Conservation (phyloP, 2,329 filamentous ascomycete genomes). For the Geoglossum cookeanum region DNA sequence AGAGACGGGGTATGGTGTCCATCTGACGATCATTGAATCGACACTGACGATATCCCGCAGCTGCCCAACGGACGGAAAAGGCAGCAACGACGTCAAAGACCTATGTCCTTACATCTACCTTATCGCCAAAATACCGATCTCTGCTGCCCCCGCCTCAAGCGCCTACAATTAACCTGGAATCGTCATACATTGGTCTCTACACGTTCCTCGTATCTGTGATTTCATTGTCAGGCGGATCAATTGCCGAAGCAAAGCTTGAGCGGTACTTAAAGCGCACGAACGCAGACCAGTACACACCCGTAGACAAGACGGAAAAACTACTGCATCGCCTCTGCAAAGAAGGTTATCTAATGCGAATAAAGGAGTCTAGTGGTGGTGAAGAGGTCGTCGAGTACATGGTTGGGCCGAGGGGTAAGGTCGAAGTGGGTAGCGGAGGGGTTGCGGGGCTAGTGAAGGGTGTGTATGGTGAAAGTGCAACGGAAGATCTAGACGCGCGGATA, state of each 20-base stretch:
- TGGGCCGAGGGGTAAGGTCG: constrained; percentile 25
- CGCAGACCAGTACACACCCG: constrained; percentile 51
- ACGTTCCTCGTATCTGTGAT: constrained; percentile 65
- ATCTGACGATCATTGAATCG: background rate
- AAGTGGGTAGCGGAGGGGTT: constrained; percentile 4
- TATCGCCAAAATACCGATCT: constrained; percentile 48
- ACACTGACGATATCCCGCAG: constrained; percentile 14
- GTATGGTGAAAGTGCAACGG: constrained; percentile 1
- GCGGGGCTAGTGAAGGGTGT: constrained; percentile 5
- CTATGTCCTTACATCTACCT: constrained; percentile 58
- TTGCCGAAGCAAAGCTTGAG: constrained; percentile 62
- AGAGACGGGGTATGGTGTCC: constrained; percentile 47
- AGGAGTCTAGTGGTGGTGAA: constrained; percentile 52
- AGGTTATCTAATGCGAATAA: constrained; percentile 59
- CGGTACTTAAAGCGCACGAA: constrained; percentile 59
- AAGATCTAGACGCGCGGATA: constrained; percentile 4
- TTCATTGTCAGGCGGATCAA: constrained; percentile 45
- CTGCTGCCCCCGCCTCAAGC: constrained; percentile 51
- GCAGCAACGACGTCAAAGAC: constrained; percentile 37
- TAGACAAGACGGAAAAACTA: constrained; percentile 56
- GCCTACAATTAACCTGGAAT: constrained; percentile 47
- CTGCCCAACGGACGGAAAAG: constrained; percentile 34
- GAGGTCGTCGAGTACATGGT: constrained; percentile 65
- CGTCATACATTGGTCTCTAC: constrained; percentile 65
- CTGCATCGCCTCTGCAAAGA: constrained; percentile 61